phyloP scores from a whole-genome alignment of 441 rosid species.

The Sinapis alba region DNA sequence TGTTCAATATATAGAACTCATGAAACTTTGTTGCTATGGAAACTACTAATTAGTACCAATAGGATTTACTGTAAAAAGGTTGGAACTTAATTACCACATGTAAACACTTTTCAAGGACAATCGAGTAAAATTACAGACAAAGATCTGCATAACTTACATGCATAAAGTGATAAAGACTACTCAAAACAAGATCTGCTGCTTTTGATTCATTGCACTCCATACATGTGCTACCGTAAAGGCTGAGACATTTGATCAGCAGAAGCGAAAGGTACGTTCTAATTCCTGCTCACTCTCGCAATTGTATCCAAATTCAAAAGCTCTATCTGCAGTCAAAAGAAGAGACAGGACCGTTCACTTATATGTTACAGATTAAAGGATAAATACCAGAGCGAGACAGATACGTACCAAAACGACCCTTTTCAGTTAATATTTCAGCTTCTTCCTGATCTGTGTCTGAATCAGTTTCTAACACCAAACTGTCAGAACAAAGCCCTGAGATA shows the following conservation, averaged over 20 bases:
- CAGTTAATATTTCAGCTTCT: conserved; percentile 87
- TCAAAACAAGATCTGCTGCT: conserved; percentile 1
- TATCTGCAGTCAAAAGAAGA: conserved; percentile 49
- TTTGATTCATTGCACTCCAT: conserved; percentile 13
- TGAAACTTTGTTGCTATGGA: background rate
- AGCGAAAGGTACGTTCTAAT: conserved; percentile 78
- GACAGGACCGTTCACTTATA: background rate
- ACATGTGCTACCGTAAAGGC: background rate
- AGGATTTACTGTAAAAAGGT: background rate
- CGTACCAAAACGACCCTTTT: conserved; percentile 70
- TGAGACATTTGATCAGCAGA: conserved; percentile 56
- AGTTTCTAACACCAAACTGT: conserved; percentile 52
- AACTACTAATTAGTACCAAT: background rate
- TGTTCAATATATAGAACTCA: background rate
- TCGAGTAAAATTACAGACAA: conserved; percentile 2
- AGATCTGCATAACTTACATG: background rate
- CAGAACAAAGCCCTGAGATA: conserved; percentile 87
- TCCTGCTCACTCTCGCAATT: conserved; percentile 84
- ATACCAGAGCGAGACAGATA: background rate
- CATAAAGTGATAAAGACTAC: background rate
- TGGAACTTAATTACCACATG: conserved; percentile 15
- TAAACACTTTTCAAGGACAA: conserved; percentile 4
- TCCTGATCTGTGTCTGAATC: conserved; percentile 71
- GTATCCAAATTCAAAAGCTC: conserved; percentile 85
- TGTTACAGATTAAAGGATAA: background rate